phyloP scores from a whole-genome alignment of 345 rosid species.

The Xanthoceras sorbifolium region DNA sequence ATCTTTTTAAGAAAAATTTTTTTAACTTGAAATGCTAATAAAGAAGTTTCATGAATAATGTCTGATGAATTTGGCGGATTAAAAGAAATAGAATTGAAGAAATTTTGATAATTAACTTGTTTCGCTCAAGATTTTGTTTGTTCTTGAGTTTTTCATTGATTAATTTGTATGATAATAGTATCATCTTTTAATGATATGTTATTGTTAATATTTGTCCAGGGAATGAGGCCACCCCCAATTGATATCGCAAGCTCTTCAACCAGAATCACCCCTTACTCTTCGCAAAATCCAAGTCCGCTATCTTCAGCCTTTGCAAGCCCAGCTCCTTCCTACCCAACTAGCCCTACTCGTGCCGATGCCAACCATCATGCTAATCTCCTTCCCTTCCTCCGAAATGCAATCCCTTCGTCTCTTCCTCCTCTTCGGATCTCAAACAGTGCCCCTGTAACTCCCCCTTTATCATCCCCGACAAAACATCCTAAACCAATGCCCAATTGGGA shows the following conservation, averaged over 20 bases:
- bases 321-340: constrained; percentile 88
- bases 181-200: neutral
- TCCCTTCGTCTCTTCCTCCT: constrained; percentile 85
- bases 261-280: constrained; percentile 60
- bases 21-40: neutral
- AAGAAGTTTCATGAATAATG: neutral
- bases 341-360: constrained; percentile 68
- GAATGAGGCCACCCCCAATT: constrained; percentile 61
- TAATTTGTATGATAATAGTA: neutral
- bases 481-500: constrained; percentile 89
- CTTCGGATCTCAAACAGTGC: constrained; percentile 97
- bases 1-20: neutral
- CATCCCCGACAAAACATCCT: constrained; percentile 82
- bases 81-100: no score
- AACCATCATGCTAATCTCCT: constrained; percentile 52
- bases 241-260: constrained; percentile 65
- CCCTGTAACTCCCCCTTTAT: constrained; percentile 92
- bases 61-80: neutral
- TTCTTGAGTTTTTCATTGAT: neutral
- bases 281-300: constrained; percentile 82
- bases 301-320: constrained; percentile 94
- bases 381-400: constrained; percentile 63
- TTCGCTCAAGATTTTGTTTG: constrained; percentile 19
- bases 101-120: neutral
- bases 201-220: constrained; percentile 48